Conservation (phyloP, 306 rosid species). For the Senna siamea region DNA sequence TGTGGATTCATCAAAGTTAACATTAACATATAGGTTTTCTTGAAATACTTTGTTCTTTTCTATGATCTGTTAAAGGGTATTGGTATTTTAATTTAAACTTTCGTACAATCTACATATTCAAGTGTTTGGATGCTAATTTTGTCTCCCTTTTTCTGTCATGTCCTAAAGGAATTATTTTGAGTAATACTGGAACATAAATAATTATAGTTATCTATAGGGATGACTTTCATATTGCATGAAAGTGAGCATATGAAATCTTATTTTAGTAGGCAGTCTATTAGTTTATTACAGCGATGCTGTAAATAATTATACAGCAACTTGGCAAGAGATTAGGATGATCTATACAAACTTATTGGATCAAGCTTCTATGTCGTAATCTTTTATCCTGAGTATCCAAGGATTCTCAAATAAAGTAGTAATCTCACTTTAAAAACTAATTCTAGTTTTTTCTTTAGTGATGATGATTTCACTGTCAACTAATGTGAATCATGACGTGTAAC, state of each 20-base stretch:
- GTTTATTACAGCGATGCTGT: too few species aligned
- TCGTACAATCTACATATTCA: background rate
- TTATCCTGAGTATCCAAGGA: background rate
- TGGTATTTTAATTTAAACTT: background rate
- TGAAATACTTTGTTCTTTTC: background rate
- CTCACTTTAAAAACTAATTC: conserved; percentile 1
- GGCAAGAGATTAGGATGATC: too few species aligned
- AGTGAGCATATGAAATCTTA: too few species aligned
- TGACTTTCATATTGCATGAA: too few species aligned
- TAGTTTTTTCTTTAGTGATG: too few species aligned
- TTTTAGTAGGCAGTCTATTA: too few species aligned
- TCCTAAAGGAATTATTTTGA: background rate
- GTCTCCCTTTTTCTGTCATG: background rate
- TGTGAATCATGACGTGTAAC: conserved; percentile 5
- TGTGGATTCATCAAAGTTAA: background rate
- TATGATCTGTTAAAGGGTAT: background rate
- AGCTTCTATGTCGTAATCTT: too few species aligned
- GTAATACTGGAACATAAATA: too few species aligned
- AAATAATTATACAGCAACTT: too few species aligned
- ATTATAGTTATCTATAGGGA: too few species aligned
- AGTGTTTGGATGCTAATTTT: background rate
- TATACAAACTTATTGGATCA: too few species aligned
- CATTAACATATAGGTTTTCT: background rate
- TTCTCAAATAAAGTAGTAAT: conserved; percentile 4
- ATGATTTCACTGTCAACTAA: conserved; percentile 1